These are phyloP conservation scores for Bryoerythrophyllum caledonicum DNA, from an alignment of 225 moss, liverwort and hornwort genomes.

Conservation along the genomic window DNA sequence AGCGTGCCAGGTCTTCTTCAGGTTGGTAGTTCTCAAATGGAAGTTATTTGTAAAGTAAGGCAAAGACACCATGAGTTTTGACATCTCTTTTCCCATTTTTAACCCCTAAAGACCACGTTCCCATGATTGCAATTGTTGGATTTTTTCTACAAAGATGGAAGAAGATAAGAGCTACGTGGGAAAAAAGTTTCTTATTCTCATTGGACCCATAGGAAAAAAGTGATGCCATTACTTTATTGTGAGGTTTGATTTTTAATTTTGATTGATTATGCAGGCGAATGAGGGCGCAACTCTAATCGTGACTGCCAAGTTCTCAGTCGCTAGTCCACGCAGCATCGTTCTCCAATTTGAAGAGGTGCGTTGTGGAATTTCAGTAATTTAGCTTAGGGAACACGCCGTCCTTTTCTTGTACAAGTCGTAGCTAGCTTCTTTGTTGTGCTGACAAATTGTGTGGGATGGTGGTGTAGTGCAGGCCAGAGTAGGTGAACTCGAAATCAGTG, in stretches of 20 bases:
- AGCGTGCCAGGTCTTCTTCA: slow-evolving; percentile 72
- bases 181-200: too few species aligned
- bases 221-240: not conserved
- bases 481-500: slow-evolving; percentile 72
- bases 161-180: too few species aligned
- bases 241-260: not conserved
- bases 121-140: too few species aligned
- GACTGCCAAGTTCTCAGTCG: slow-evolving; percentile 66
- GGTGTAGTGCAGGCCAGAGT: slow-evolving; percentile 62
- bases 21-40: slow-evolving; percentile 40
- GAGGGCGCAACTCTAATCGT: slow-evolving; percentile 90
- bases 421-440: not conserved
- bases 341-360: slow-evolving; percentile 78
- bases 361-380: not conserved
- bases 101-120: too few species aligned
- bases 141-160: too few species aligned
- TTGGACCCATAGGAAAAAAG: too few species aligned
- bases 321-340: slow-evolving; percentile 73
- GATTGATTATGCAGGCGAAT: slow-evolving; percentile 44
- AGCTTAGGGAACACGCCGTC: slow-evolving; percentile 6
- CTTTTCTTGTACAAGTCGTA: slow-evolving; percentile 10
- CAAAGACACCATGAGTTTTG: too few species aligned
- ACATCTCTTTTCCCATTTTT: too few species aligned
- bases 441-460: slow-evolving; percentile 11
- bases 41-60: too few species aligned